phyloP scores from a whole-genome alignment of 192 early-diverging fungal species.

The Coemansia erecta region DNA sequence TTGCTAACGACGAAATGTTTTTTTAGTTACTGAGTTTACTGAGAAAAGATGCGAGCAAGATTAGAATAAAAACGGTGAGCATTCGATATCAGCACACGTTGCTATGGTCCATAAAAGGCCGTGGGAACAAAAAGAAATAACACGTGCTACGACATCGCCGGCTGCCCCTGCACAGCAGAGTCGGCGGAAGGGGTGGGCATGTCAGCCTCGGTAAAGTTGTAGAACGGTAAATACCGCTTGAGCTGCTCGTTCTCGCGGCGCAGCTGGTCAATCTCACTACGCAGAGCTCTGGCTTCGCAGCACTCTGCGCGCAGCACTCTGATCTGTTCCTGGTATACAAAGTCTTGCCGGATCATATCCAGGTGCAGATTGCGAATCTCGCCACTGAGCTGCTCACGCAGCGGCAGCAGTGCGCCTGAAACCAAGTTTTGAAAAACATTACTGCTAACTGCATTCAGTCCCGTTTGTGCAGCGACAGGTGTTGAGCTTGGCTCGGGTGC shows the following conservation, averaged over 20 bases:
- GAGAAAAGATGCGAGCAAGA: neutral
- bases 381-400: constrained; percentile 42
- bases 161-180: no score
- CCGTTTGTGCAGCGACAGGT: neutral
- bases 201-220: constrained; percentile 2
- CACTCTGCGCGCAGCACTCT: constrained; percentile 31
- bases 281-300: constrained; percentile 26
- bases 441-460: constrained; percentile 23
- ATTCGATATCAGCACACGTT: neutral
- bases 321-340: constrained; percentile 47
- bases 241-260: constrained; percentile 48
- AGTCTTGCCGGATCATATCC: constrained; percentile 44
- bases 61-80: neutral
- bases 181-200: neutral
- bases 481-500: neutral
- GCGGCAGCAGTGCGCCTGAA: constrained; percentile 35
- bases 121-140: constrained; percentile 2
- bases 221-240: constrained; percentile 37
- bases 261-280: constrained; percentile 39
- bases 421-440: constrained; percentile 41
- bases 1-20: neutral
- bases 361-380: constrained; percentile 51
- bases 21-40: no score
- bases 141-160: neutral
- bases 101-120: neutral